phyloP scores from a whole-genome alignment of 148 eudicot genomes.

The Persicaria tinctoria region DNA sequence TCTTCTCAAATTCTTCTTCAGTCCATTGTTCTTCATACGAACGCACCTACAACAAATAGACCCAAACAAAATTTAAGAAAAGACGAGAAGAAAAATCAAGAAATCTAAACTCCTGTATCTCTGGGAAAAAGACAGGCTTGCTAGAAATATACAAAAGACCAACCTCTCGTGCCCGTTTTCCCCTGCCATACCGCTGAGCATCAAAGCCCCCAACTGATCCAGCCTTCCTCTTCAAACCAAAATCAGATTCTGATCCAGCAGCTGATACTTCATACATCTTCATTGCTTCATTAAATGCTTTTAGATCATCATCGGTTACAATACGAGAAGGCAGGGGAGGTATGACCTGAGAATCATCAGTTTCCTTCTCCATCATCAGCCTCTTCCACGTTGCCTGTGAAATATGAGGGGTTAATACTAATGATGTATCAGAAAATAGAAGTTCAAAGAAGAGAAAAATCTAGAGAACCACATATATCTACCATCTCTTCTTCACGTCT shows the following conservation, averaged over 20 bases:
- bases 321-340: slow-evolving; percentile 74
- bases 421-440: background rate
- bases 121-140: background rate
- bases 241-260: slow-evolving; percentile 25
- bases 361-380: slow-evolving; percentile 31
- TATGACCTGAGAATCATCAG: slow-evolving; percentile 31
- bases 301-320: slow-evolving; percentile 69
- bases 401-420: background rate
- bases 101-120: background rate
- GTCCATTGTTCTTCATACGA: slow-evolving; percentile 98
- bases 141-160: slow-evolving; percentile 11
- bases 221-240: slow-evolving; percentile 67
- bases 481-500: slow-evolving; percentile 88
- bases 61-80: background rate
- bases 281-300: slow-evolving; percentile 71
- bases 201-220: slow-evolving; percentile 68
- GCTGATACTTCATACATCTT: slow-evolving; percentile 46
- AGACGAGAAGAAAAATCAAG: background rate
- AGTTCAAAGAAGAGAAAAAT: background rate
- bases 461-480: slow-evolving; percentile 12
- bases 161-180: slow-evolving; percentile 98
- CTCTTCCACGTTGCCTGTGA: slow-evolving; percentile 68
- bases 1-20: slow-evolving; percentile 90
- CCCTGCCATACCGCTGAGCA: slow-evolving; percentile 90
- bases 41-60: slow-evolving; percentile 48